These are phyloP conservation scores for Drechmeria coniospora DNA, from an alignment of 2,329 filamentous ascomycete genomes.

Conservation along the genomic window DNA sequence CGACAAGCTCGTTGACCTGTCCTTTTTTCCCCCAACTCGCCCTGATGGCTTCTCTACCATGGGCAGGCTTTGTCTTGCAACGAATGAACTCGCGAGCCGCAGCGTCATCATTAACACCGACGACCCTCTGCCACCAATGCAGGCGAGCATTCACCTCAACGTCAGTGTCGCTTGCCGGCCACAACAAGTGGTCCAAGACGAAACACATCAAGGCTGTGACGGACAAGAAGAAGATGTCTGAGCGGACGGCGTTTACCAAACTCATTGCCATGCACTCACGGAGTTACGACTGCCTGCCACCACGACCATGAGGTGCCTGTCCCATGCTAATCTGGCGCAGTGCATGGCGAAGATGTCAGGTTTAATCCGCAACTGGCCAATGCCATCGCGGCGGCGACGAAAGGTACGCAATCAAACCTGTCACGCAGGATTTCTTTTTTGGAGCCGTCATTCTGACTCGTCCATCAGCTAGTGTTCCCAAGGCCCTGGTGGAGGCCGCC, in stretches of 20 bases:
- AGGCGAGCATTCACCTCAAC: constrained; percentile 32
- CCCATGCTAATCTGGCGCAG: constrained; percentile 23
- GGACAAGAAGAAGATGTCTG: constrained; percentile 63
- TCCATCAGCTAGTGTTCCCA: constrained; percentile 53
- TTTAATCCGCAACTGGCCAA: constrained; percentile 63
- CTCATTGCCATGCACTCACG: constrained; percentile 63
- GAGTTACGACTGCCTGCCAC: constrained; percentile 42
- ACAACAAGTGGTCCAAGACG: constrained; percentile 94
- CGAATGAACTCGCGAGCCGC: no score
- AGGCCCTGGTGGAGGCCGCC: constrained; percentile 68
- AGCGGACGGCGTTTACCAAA: constrained; percentile 52
- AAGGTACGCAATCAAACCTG: constrained; percentile 28
- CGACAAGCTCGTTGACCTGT: no score
- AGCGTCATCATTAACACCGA: constrained; percentile 1
- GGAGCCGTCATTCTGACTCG: no score
- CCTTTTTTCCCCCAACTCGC: no score
- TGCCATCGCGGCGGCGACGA: constrained; percentile 64
- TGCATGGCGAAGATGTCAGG: constrained; percentile 59
- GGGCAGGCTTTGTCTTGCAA: no score
- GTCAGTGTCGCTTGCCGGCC: constrained; percentile 42
- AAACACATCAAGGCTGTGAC: constrained; percentile 84
- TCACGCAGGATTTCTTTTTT: neutral
- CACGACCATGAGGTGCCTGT: constrained; percentile 1
- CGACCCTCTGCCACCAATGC: constrained; percentile 35
- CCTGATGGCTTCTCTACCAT: no score